phyloP scores from a whole-genome alignment of 805 yeast species.

The Torulaspora indica region DNA sequence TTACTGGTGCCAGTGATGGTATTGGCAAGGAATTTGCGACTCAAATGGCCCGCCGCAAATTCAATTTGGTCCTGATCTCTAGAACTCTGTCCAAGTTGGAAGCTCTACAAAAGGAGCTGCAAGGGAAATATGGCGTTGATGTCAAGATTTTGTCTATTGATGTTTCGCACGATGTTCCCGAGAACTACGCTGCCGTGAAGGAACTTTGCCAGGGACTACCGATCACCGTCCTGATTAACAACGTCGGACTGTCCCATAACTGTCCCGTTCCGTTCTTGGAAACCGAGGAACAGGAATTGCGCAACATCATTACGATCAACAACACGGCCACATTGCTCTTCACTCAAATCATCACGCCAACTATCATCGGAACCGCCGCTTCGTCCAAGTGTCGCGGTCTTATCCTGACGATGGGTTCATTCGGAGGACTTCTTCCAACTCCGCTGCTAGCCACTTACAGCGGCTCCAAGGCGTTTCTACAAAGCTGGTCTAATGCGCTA shows the following conservation, averaged over 20 bases:
- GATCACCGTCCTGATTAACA: conserved; percentile 76
- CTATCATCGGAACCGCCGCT: conserved; percentile 52
- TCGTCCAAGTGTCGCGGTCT: conserved; percentile 54
- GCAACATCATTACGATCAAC: conserved; percentile 78
- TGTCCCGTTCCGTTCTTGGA: conserved; percentile 92
- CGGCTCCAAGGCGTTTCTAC: conserved; percentile 93
- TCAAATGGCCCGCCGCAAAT: conserved; percentile 82
- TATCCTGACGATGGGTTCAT: conserved; percentile 92
- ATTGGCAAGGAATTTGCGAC: conserved; percentile 87
- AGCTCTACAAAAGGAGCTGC: conserved; percentile 57
- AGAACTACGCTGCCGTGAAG: conserved; percentile 51
- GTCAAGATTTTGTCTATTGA: conserved; percentile 74
- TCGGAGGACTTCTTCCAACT: conserved; percentile 90
- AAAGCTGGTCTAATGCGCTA: conserved; percentile 85
- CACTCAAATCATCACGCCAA: conserved; percentile 74
- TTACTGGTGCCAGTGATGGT: conserved; percentile 97
- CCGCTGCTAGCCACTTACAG: conserved; percentile 91
- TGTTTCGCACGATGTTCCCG: conserved; percentile 57
- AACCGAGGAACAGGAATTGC: conserved; percentile 68
- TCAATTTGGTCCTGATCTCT: conserved; percentile 77
- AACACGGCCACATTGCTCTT: conserved; percentile 76
- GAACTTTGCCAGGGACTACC: conserved; percentile 48
- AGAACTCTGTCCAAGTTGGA: conserved; percentile 78
- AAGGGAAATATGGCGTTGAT: conserved; percentile 52
- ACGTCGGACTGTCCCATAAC: conserved; percentile 91